These are phyloP conservation scores for Candida buenavistaensis DNA, from an alignment of 1,139 yeast genomes.

Conservation along the genomic window DNA sequence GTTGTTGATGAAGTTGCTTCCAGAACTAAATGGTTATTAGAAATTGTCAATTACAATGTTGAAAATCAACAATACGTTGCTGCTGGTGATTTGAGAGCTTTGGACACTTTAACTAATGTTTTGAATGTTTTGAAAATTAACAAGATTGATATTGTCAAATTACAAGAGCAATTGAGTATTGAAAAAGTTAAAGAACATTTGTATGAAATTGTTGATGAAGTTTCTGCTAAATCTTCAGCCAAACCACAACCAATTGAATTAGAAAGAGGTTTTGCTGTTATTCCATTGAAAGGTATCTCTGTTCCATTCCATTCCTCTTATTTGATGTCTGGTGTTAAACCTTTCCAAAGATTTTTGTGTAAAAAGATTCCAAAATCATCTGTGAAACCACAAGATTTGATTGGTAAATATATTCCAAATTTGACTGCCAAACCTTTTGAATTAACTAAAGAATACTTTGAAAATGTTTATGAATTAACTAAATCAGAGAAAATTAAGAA, in stretches of 20 bases:
- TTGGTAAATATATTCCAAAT: conserved; percentile 96
- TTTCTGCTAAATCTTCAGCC: conserved; percentile 72
- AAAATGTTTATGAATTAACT: conserved; percentile 91
- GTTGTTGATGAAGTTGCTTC: conserved; percentile 86
- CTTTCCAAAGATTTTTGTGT: conserved; percentile 95
- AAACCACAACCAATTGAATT: conserved; percentile 96
- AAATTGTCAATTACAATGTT: conserved; percentile 96
- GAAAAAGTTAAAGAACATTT: conserved; percentile 89
- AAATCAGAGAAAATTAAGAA: conserved; percentile 87
- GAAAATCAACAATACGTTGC: conserved; percentile 98
- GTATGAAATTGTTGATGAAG: conserved; percentile 83
- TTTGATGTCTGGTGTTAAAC: conserved; percentile 97
- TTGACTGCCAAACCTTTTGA: conserved; percentile 97
- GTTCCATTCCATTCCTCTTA: conserved; percentile 99
- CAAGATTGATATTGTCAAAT: conserved; percentile 88
- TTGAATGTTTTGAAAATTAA: conserved; percentile 89
- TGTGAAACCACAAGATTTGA: conserved; percentile 89
- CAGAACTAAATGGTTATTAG: conserved; percentile 90
- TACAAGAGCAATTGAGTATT: conserved; percentile 76
- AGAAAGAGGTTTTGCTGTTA: conserved; percentile 97
- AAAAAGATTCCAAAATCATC: conserved; percentile 96
- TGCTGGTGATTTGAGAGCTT: conserved; percentile 96
- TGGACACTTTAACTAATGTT: conserved; percentile 91
- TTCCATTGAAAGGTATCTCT: conserved; percentile 96
- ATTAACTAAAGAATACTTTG: conserved; percentile 93